Conservation (phyloP, 2,329 filamentous ascomycete genomes). For the Bipolaris cookei region DNA sequence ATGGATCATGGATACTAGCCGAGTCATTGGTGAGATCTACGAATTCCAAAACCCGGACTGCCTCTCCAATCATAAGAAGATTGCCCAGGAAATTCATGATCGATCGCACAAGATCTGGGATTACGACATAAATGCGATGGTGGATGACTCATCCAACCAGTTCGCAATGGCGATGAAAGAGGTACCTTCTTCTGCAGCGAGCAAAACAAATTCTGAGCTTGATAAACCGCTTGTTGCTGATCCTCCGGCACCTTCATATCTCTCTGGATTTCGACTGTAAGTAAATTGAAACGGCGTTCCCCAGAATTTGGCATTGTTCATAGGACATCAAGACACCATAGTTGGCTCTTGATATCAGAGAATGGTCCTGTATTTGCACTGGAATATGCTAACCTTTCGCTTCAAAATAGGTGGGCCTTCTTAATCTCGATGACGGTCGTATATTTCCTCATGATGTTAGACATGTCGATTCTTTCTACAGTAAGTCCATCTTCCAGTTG, state of each 20-base stretch:
- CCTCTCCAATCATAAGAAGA: constrained; percentile 9
- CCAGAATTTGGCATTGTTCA: background rate
- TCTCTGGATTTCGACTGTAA: background rate
- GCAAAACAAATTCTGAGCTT: background rate
- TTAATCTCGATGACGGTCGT: background rate
- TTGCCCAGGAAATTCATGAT: constrained; percentile 9
- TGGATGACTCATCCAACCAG: background rate
- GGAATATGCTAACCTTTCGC: background rate
- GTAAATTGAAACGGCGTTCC: background rate
- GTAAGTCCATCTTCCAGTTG: background rate
- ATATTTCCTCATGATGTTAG: constrained; percentile 1
- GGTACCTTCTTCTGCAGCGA: background rate
- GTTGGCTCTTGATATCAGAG: background rate
- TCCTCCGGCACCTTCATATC: background rate
- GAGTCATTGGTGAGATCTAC: constrained; percentile 19
- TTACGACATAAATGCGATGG: constrained; percentile 21
- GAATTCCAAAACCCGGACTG: constrained; percentile 13
- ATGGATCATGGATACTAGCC: constrained; percentile 21
- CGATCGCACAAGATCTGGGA: constrained; percentile 23
- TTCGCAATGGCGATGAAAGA: background rate
- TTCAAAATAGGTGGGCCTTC: background rate
- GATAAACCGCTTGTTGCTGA: background rate
- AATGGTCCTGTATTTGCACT: background rate
- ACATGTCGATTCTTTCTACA: constrained; percentile 5
- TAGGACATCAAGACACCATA: background rate